These are phyloP conservation scores for Cyberlindnera americana DNA, from an alignment of 805 yeast genomes.

Conservation along the genomic window DNA sequence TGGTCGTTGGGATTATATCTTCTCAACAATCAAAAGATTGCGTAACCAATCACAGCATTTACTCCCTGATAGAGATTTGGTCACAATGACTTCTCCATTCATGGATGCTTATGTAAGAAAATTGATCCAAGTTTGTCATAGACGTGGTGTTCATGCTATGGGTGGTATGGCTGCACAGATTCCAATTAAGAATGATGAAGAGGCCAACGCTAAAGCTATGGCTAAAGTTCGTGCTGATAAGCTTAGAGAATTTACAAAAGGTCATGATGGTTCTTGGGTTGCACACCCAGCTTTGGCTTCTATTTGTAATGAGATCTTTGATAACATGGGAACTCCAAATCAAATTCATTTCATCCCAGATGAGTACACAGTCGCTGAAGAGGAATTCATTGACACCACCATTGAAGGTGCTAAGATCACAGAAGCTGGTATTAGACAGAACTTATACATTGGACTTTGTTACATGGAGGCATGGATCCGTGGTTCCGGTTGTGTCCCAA, in stretches of 20 bases:
- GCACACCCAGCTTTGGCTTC: constrained; percentile 83
- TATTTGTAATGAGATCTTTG: constrained; percentile 67
- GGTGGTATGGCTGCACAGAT: constrained; percentile 92
- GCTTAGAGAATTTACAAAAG: constrained; percentile 70
- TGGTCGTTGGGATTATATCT: constrained; percentile 89
- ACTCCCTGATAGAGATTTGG: constrained; percentile 76
- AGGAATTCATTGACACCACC: constrained; percentile 60
- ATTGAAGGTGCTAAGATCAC: constrained; percentile 65
- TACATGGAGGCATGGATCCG: constrained; percentile 87
- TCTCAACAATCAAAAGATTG: constrained; percentile 72
- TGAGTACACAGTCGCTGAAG: constrained; percentile 52
- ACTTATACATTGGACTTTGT: constrained; percentile 70
- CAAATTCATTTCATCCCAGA: constrained; percentile 53
- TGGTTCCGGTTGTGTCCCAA: constrained; percentile 82
- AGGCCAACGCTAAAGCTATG: constrained; percentile 63
- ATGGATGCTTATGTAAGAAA: constrained; percentile 75
- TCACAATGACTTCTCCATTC: constrained; percentile 77
- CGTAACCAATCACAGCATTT: constrained; percentile 65
- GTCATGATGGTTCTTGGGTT: constrained; percentile 89
- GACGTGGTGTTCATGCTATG: constrained; percentile 80
- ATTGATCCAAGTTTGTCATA: constrained; percentile 70
- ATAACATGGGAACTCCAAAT: constrained; percentile 80
- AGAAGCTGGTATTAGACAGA: constrained; percentile 64
- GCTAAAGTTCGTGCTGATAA: constrained; percentile 72
- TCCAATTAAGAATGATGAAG: constrained; percentile 70